Evolutionary conservation across 495 filamentous ascomycete species (phyloP).

Genomic region (Daldinia concentrica): DNA sequence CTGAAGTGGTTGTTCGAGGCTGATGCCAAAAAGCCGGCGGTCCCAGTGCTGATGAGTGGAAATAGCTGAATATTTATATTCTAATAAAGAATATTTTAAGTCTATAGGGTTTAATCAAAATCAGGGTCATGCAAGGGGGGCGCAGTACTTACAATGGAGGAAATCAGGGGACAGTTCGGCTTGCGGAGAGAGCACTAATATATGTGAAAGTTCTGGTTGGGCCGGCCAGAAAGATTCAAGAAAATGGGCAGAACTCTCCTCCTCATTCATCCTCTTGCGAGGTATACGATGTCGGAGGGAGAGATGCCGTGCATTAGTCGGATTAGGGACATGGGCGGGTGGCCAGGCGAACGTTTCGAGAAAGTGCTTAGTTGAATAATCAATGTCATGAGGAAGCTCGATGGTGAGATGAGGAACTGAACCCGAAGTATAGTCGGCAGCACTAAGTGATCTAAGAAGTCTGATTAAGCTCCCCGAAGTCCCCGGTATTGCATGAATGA

Average conservation of each 20-base stretch:
- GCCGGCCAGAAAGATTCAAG: constrained; percentile 85
- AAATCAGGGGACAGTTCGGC: constrained; percentile 77
- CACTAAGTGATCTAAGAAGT: constrained; percentile 74
- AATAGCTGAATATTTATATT: constrained; percentile 74
- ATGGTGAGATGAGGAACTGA: constrained; percentile 75
- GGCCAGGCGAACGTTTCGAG: constrained; percentile 72
- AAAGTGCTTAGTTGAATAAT: constrained; percentile 66
- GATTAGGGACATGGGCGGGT: constrained; percentile 52
- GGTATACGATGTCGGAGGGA: constrained; percentile 77
- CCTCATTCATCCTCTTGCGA: constrained; percentile 59
- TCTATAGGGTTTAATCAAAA: constrained; percentile 41
- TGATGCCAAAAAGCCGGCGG: constrained; percentile 72
- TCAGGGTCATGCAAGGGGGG: neutral
- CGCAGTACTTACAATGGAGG: constrained; percentile 71
- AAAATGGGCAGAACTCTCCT: constrained; percentile 73
- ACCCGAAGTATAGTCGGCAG: constrained; percentile 75
- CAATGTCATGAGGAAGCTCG: constrained; percentile 75
- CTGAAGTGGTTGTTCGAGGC: constrained; percentile 74
- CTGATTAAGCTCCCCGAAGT: constrained; percentile 77
- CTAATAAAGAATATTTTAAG: constrained; percentile 74
- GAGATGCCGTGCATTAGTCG: constrained; percentile 58
- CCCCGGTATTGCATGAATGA: constrained; percentile 74
- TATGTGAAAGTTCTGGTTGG: constrained; percentile 67
- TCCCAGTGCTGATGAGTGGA: constrained; percentile 54
- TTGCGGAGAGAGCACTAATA: constrained; percentile 81